phyloP scores from a whole-genome alignment of 2,329 filamentous ascomycete genomes.

The Neobulgaria alba region DNA sequence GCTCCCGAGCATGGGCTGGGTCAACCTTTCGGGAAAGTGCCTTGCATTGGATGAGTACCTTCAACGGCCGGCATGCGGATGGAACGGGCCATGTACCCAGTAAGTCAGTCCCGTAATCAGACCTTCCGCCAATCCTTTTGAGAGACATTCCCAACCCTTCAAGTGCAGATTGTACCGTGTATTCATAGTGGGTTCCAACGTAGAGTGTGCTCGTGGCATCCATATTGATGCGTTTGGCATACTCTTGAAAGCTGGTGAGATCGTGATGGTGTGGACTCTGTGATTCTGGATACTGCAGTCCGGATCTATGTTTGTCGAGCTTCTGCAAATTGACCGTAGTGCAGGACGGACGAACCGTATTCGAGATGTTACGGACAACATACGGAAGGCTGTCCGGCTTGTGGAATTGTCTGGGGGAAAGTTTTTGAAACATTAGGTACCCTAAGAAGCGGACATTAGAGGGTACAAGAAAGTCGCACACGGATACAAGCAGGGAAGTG shows the following conservation, averaged over 20 bases:
- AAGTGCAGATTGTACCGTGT: conserved; percentile 51
- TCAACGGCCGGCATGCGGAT: conserved; percentile 32
- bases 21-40: conserved; percentile 40
- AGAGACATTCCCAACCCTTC: conserved; percentile 54
- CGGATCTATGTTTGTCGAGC: conserved; percentile 18
- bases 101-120: conserved; percentile 67
- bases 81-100: conserved; percentile 62
- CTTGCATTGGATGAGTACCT: conserved; percentile 62
- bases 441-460: too few relatives aligned
- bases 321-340: conserved; percentile 16
- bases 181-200: conserved; percentile 71
- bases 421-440: too few relatives aligned
- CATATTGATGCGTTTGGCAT: conserved; percentile 48
- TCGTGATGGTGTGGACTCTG: conserved; percentile 47
- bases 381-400: conserved; percentile 9
- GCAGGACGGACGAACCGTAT: conserved; percentile 15
- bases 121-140: conserved; percentile 54
- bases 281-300: conserved; percentile 38
- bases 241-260: conserved; percentile 54
- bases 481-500: too few relatives aligned
- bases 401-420: too few relatives aligned
- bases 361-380: conserved; percentile 15
- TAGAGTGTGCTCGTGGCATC: conserved; percentile 50
- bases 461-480: too few relatives aligned
- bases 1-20: conserved; percentile 60